Base-by-base conservation (phyloP, 441 rosid genomes). In the Manihot esculenta region DNA sequence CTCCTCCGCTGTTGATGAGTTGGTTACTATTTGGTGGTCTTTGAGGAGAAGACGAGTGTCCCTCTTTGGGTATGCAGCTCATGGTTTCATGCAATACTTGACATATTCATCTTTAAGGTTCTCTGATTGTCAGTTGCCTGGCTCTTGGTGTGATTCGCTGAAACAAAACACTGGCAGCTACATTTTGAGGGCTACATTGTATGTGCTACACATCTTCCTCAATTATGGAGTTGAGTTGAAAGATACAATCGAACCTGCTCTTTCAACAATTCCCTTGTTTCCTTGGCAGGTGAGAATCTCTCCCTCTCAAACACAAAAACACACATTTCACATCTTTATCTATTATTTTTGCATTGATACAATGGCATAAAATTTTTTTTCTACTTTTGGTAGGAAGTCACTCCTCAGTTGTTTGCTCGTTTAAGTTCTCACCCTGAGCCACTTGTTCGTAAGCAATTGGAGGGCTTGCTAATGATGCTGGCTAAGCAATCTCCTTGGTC, bases 341-440 rank as follows among this genome's bases (percentile, higher is more conserved):
- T 5, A 17, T 58, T 38, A 33, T n/a, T 48, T 53, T 30, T 23
- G 18, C 26, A 15, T 26, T 63, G 18, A 7, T 41, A 0, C 10
- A 35, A 8, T 17, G 26, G 18, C 21, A 54, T 15, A 38, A 14
- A 20, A n/a, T 30, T 17, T 33, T 45, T 65, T 56, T 61, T 35
- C 30, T 18, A 14, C 44, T 9, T 45, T 50, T 77, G 69, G 54
- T 76, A 95, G 99, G 99, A 95, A 81, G 84, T 92, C 70, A 88
- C 91, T 30, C 97, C 99, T 61, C 99, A 95, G 64, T 84, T 95
- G 79, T 92, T 92, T 87, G 96, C 97, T 79, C 96, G 95, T 63
- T 79, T 95, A 81, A 91, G 97, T 80, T 92, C 97, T 75, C 99
- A 95, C 78, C 99, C 98, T 13, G 91, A 88, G 80, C 91, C 86